Evolutionary conservation across 2,329 filamentous ascomycete species (phyloP).

Genomic region (Ophiostoma triangulosporum): DNA sequence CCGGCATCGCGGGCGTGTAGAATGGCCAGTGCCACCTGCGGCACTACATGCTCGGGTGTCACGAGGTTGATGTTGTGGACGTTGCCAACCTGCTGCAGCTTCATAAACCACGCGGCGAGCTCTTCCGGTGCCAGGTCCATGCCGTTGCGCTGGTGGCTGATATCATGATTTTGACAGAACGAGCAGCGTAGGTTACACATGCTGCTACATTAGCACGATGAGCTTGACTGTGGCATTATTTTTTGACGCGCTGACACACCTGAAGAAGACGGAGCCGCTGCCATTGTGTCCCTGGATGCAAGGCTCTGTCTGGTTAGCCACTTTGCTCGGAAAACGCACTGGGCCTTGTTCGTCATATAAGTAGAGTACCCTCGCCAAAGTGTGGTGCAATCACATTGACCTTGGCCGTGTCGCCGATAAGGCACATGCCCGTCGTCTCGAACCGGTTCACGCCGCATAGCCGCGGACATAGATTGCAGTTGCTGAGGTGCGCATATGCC

Average conservation of each 20-base stretch:
- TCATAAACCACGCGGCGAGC: slow-evolving; percentile 66
- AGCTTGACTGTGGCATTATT: too few species aligned
- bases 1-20: slow-evolving; percentile 59
- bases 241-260: slow-evolving; percentile 32
- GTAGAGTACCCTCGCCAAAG: slow-evolving; percentile 53
- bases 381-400: slow-evolving; percentile 78
- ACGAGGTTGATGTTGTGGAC: slow-evolving; percentile 88
- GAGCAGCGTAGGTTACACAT: slow-evolving; percentile 57
- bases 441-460: slow-evolving; percentile 70
- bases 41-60: slow-evolving; percentile 76
- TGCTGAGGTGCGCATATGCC: slow-evolving; percentile 60
- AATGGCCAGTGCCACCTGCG: slow-evolving; percentile 67
- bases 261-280: slow-evolving; percentile 71
- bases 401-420: slow-evolving; percentile 63
- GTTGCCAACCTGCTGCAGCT: slow-evolving; percentile 63
- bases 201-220: slow-evolving; percentile 8
- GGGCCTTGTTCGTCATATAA: too few species aligned
- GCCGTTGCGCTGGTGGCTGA: slow-evolving; percentile 68
- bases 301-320: slow-evolving; percentile 38
- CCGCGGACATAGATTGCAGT: slow-evolving; percentile 72
- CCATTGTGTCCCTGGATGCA: slow-evolving; percentile 74
- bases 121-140: slow-evolving; percentile 68
- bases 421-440: slow-evolving; percentile 62
- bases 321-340: too few species aligned
- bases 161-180: slow-evolving; percentile 74